A percentile compares a stretch with the other conserved stretches of the same genome.
Conservation (phyloP, 345 rosid genomes). For the Luvunga scandens region DNA sequence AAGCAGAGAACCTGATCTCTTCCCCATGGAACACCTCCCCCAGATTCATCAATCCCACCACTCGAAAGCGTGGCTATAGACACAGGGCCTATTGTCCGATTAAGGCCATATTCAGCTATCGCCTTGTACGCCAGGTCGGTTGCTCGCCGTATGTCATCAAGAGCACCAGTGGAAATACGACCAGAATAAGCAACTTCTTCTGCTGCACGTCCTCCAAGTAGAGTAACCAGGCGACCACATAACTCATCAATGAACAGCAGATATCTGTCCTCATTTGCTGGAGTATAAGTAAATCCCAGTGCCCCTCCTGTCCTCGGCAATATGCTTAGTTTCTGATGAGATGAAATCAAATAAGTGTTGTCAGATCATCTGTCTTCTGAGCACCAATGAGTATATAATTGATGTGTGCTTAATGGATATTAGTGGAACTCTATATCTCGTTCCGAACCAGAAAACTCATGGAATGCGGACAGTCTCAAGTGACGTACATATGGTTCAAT, state of each 20-base stretch:
- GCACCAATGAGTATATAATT: neutral
- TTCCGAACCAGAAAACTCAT: neutral
- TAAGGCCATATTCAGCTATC: slow-evolving; percentile 97
- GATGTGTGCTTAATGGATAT: neutral
- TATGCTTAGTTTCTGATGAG: slow-evolving; percentile 83
- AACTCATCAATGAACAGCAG: slow-evolving; percentile 91
- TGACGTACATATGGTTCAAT: neutral
- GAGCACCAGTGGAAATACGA: slow-evolving; percentile 87
- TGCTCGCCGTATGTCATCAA: slow-evolving; percentile 93
- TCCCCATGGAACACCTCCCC: slow-evolving; percentile 69
- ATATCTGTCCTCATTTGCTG: slow-evolving; percentile 83
- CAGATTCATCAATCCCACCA: slow-evolving; percentile 84
- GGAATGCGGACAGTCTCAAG: neutral
- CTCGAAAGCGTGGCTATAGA: slow-evolving; percentile 81
- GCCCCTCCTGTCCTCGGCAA: slow-evolving; percentile 98
- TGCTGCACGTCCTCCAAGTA: slow-evolving; percentile 98
- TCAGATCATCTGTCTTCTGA: neutral
- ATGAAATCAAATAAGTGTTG: slow-evolving; percentile 1
- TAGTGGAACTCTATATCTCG: neutral
- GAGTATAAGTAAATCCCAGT: slow-evolving; percentile 87
- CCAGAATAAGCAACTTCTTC: slow-evolving; percentile 92
- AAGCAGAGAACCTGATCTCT: slow-evolving; percentile 68
- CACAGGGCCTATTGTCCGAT: slow-evolving; percentile 75
- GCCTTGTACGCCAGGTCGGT: slow-evolving; percentile 98
- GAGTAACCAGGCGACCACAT: slow-evolving; percentile 91